phyloP scores from a whole-genome alignment of 768 basidiomycete species.

The Termitomyces sp. region DNA sequence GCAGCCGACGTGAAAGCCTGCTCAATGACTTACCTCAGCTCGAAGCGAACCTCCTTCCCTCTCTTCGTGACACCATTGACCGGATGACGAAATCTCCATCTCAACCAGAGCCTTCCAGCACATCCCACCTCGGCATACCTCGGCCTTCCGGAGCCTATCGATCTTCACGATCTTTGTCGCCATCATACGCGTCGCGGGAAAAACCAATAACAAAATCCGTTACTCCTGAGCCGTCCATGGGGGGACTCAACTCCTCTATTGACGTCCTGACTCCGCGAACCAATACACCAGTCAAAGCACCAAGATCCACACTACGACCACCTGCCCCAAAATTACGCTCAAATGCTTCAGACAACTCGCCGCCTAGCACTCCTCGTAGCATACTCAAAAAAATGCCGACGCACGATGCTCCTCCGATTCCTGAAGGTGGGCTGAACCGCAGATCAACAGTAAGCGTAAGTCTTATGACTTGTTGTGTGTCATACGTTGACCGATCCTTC shows the following conservation, averaged over 20 bases:
- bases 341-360: constrained; percentile 10
- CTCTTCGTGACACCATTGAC: constrained; percentile 68
- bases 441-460: constrained; percentile 21
- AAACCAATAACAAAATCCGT: not conserved
- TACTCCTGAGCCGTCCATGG: constrained; percentile 6
- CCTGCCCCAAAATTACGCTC: constrained; percentile 29
- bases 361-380: constrained; percentile 29
- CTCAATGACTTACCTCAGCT: constrained; percentile 54
- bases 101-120: constrained; percentile 17
- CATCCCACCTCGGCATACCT: constrained; percentile 11
- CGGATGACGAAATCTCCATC: constrained; percentile 65
- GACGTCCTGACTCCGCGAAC: constrained; percentile 26
- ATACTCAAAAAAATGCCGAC: constrained; percentile 20
- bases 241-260: constrained; percentile 5
- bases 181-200: constrained; percentile 12
- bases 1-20: constrained; percentile 36
- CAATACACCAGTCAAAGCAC: constrained; percentile 30
- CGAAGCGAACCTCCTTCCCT: constrained; percentile 65
- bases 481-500: not conserved
- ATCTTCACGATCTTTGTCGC: constrained; percentile 16
- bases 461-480: not conserved
- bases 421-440: constrained; percentile 12
- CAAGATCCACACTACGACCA: constrained; percentile 38
- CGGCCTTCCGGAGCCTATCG: constrained; percentile 3
- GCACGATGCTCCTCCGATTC: constrained; percentile 1